Percentiles rank a stretch among this genome's conserved stretches.
These are phyloP conservation scores for Boehmeria nivea DNA, from an alignment of 306 rosid species.

Conservation along the genomic window DNA sequence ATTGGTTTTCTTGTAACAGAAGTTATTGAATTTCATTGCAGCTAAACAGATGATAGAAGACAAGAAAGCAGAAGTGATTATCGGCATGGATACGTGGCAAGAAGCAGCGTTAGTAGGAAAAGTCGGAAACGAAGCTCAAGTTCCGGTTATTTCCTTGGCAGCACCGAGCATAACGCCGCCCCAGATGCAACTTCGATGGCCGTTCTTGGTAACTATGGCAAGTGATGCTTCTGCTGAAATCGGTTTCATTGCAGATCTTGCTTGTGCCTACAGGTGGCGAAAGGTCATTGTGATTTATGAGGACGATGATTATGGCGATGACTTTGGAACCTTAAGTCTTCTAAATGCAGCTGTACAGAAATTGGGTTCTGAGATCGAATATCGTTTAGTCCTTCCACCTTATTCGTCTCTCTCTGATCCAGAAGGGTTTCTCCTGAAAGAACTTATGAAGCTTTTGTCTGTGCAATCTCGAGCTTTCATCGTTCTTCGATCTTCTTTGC, in stretches of 20 bases:
- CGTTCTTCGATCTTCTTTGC: constrained; percentile 48
- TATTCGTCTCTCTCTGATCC: constrained; percentile 42
- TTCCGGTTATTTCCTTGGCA: constrained; percentile 27
- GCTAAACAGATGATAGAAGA: constrained; percentile 28
- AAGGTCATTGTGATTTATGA: constrained; percentile 22
- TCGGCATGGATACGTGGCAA: constrained; percentile 34
- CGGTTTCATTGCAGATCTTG: constrained; percentile 20
- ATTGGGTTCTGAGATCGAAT: constrained; percentile 41
- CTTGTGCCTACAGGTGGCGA: constrained; percentile 19
- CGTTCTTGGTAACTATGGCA: constrained; percentile 26
- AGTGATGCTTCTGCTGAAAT: constrained; percentile 10
- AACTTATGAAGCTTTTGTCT: constrained; percentile 29
- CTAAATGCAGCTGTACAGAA: constrained; percentile 53
- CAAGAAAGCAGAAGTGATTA: constrained; percentile 17
- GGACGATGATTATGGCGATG: constrained; percentile 27
- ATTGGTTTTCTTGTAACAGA: neutral
- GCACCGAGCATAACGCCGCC: constrained; percentile 23
- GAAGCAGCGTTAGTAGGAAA: constrained; percentile 22
- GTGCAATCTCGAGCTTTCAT: constrained; percentile 49
- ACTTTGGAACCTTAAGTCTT: constrained; percentile 37
- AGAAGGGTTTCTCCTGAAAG: constrained; percentile 39
- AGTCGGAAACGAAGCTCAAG: constrained; percentile 6
- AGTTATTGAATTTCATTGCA: neutral
- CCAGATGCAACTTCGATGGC: constrained; percentile 24
- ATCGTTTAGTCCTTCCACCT: constrained; percentile 45